Evolutionary conservation across 345 rosid genomes (phyloP).

Genomic region (Dovyalis caffra): DNA sequence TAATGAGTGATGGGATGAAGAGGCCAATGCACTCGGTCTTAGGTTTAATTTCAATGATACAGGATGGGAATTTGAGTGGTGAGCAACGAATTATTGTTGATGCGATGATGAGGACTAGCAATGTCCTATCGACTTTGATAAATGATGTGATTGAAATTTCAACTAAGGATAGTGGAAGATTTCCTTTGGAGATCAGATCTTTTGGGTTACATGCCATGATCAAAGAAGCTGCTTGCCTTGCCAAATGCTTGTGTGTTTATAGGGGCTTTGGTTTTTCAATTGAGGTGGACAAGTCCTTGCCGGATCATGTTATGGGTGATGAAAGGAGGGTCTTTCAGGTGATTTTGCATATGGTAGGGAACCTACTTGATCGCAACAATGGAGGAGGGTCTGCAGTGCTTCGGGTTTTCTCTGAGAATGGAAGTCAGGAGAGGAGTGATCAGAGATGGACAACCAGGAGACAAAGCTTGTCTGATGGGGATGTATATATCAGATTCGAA

Average conservation of each 20-base stretch:
- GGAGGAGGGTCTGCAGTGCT: slow-evolving; percentile 49
- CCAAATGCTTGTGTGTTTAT: slow-evolving; percentile 74
- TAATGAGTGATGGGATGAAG: slow-evolving; percentile 92
- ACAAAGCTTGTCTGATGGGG: slow-evolving; percentile 52
- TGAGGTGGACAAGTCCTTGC: slow-evolving; percentile 71
- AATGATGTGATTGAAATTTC: slow-evolving; percentile 86
- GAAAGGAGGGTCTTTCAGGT: slow-evolving; percentile 87
- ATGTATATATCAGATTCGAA: slow-evolving; percentile 68
- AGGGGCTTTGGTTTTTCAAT: slow-evolving; percentile 56
- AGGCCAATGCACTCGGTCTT: slow-evolving; percentile 84
- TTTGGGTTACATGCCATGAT: slow-evolving; percentile 64
- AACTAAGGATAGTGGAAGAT: slow-evolving; percentile 58
- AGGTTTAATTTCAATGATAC: slow-evolving; percentile 79
- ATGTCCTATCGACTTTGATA: slow-evolving; percentile 72
- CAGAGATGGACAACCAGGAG: slow-evolving; percentile 79
- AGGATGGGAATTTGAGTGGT: slow-evolving; percentile 50
- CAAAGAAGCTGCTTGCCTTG: slow-evolving; percentile 74
- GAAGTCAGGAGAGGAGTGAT: slow-evolving; percentile 67
- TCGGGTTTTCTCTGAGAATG: slow-evolving; percentile 50
- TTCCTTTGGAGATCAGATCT: slow-evolving; percentile 55
- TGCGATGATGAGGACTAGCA: slow-evolving; percentile 76
- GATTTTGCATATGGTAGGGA: slow-evolving; percentile 86
- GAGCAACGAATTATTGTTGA: slow-evolving; percentile 71
- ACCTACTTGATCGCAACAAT: slow-evolving; percentile 50
- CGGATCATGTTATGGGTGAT: slow-evolving; percentile 75